phyloP scores from a whole-genome alignment of 2,329 filamentous ascomycete genomes.

The Pestalotiopsis sp. region DNA sequence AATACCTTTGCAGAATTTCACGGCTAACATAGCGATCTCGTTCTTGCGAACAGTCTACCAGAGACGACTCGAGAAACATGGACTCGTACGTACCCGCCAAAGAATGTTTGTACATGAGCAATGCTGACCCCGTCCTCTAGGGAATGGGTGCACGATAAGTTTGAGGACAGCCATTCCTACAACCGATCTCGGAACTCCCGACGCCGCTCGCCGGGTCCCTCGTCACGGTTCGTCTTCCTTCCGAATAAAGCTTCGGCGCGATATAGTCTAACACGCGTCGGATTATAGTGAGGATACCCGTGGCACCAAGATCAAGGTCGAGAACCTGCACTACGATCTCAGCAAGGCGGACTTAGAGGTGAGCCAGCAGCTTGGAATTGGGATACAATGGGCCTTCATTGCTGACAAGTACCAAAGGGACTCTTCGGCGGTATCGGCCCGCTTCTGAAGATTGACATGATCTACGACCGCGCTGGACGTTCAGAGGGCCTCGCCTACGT shows the following conservation, averaged over 20 bases:
- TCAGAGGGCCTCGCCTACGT: constrained; percentile 86
- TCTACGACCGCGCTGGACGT: constrained; percentile 86
- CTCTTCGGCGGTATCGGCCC: constrained; percentile 80
- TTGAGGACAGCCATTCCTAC: constrained; percentile 65
- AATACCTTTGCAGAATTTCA: constrained; percentile 29
- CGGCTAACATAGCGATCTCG: constrained; percentile 54
- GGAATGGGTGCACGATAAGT: constrained; percentile 95
- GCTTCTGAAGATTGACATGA: constrained; percentile 68
- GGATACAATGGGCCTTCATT: background rate
- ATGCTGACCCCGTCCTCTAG: constrained; percentile 34
- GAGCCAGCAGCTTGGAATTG: constrained; percentile 23
- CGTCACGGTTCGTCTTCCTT: constrained; percentile 11
- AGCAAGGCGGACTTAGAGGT: constrained; percentile 84
- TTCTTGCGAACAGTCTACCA: constrained; percentile 45
- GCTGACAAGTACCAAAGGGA: constrained; percentile 57
- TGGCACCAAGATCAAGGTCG: constrained; percentile 77
- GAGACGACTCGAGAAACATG: constrained; percentile 67
- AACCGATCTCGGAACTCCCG: constrained; percentile 19
- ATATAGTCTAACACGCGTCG: background rate
- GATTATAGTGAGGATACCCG: constrained; percentile 46
- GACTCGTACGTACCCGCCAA: constrained; percentile 61
- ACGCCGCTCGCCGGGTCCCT: constrained; percentile 42
- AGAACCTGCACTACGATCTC: constrained; percentile 92
- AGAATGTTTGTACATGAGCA: background rate
- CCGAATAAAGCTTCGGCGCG: background rate